phyloP scores from a whole-genome alignment of 2,329 filamentous ascomycete genomes.

The Apiospora saccharicola region DNA sequence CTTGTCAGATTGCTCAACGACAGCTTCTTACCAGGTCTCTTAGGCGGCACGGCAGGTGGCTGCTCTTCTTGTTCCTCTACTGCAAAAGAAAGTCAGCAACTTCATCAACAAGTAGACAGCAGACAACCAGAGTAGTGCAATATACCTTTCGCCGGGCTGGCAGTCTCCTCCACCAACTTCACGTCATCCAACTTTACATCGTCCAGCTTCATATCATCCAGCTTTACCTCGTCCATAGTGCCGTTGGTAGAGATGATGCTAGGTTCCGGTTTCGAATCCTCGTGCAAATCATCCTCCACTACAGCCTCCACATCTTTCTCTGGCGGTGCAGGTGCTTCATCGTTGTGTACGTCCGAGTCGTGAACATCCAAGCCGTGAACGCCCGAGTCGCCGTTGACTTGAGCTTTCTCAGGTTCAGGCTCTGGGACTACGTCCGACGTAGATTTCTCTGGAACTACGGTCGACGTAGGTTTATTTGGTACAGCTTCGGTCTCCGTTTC shows the following conservation, averaged over 20 bases:
- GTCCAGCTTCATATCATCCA: constrained; percentile 33
- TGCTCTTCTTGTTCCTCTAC: constrained; percentile 29
- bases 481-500: constrained; percentile 2
- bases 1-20: constrained; percentile 76
- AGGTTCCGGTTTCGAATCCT: constrained; percentile 42
- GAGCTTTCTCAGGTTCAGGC: constrained; percentile 30
- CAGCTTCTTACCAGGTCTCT: constrained; percentile 60
- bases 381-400: constrained; percentile 31
- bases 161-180: constrained; percentile 68
- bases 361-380: constrained; percentile 3
- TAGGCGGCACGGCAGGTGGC: constrained; percentile 42
- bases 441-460: background rate
- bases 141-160: constrained; percentile 45
- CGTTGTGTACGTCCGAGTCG: background rate
- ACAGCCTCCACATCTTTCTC: background rate
- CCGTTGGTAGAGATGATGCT: constrained; percentile 56
- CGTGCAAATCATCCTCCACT: background rate
- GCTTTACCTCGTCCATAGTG: constrained; percentile 50
- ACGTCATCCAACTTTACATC: constrained; percentile 65
- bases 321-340: background rate
- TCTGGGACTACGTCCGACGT: background rate
- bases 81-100: constrained; percentile 6
- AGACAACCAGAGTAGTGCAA: background rate
- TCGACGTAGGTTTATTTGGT: background rate
- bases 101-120: background rate